Conservation (phyloP, 352 stramenopile genomes). For the Pythium phragmitis region DNA sequence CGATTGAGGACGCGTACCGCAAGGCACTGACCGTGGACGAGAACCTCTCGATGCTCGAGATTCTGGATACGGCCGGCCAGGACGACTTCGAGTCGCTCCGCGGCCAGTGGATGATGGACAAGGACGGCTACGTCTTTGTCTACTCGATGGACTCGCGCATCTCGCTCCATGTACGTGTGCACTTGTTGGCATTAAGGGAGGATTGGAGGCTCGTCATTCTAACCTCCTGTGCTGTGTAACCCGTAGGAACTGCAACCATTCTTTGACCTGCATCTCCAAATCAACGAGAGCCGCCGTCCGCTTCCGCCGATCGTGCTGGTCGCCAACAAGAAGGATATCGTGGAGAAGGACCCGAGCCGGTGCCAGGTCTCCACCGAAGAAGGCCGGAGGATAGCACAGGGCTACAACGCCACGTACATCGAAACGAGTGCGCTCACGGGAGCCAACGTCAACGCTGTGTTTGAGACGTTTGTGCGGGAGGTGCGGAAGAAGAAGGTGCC, state of each 20-base stretch:
- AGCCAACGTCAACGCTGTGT: slow-evolving; percentile 83
- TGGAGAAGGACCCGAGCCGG: slow-evolving; percentile 76
- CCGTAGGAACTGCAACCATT: slow-evolving; percentile 82
- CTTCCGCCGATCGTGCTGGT: slow-evolving; percentile 86
- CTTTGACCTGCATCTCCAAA: slow-evolving; percentile 86
- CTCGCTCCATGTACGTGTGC: slow-evolving; percentile 65
- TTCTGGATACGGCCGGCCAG: slow-evolving; percentile 89
- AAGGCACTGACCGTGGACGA: slow-evolving; percentile 87
- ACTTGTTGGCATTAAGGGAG: background rate
- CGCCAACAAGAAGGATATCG: slow-evolving; percentile 89
- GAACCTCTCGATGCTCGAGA: slow-evolving; percentile 85
- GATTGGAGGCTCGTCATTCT: too few species aligned
- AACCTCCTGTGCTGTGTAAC: background rate
- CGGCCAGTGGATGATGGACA: slow-evolving; percentile 91
- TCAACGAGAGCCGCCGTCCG: slow-evolving; percentile 80
- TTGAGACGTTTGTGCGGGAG: slow-evolving; percentile 86
- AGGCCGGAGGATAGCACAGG: slow-evolving; percentile 77
- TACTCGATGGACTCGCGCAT: slow-evolving; percentile 90
- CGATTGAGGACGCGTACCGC: slow-evolving; percentile 90
- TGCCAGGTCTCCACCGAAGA: slow-evolving; percentile 86
- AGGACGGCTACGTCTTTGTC: slow-evolving; percentile 90
- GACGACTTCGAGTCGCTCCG: slow-evolving; percentile 90
- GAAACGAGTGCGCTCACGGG: slow-evolving; percentile 86
- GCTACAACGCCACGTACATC: slow-evolving; percentile 87
- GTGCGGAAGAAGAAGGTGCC: slow-evolving; percentile 79